A percentile compares a stretch with the other conserved stretches of the same genome.
These are phyloP conservation scores for Eutrema salsugineum DNA, from an alignment of 441 rosid species.

Conservation along the genomic window DNA sequence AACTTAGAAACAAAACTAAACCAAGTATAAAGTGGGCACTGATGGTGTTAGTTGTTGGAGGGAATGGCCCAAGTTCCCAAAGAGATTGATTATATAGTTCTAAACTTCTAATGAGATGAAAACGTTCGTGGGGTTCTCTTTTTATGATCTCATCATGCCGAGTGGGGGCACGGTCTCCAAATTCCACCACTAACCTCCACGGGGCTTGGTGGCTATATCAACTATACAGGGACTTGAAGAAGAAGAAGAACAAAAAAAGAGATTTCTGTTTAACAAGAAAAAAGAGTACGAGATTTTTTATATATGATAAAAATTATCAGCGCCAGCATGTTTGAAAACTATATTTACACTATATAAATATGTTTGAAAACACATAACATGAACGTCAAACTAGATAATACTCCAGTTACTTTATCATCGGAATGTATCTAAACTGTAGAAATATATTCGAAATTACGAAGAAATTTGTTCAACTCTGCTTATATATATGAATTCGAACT, in stretches of 20 bases:
- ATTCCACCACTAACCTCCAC: conserved; percentile 42
- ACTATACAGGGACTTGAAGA: not conserved
- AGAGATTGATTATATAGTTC: conserved; percentile 49
- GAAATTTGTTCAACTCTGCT: not conserved
- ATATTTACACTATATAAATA: too few species aligned
- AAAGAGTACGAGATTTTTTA: not conserved
- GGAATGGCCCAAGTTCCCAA: conserved; percentile 92
- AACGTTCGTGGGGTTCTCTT: conserved; percentile 40
- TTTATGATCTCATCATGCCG: conserved; percentile 44
- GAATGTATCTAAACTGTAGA: not conserved
- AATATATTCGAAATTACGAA: not conserved
- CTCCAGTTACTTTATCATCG: not conserved
- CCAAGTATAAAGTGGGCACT: conserved; percentile 4
- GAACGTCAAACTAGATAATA: not conserved
- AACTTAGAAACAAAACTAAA: not conserved
- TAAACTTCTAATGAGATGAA: conserved; percentile 41
- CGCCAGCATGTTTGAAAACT: too few species aligned
- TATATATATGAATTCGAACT: not conserved
- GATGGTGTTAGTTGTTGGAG: conserved; percentile 31
- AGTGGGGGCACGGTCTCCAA: conserved; percentile 41
- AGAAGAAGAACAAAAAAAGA: not conserved
- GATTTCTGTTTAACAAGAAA: not conserved
- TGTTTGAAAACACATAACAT: not conserved
- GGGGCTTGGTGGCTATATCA: too few species aligned
- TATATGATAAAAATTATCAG: too few species aligned